These are phyloP conservation scores for Neurospora sp. DNA, from an alignment of 495 filamentous ascomycete genomes.

Conservation along the genomic window DNA sequence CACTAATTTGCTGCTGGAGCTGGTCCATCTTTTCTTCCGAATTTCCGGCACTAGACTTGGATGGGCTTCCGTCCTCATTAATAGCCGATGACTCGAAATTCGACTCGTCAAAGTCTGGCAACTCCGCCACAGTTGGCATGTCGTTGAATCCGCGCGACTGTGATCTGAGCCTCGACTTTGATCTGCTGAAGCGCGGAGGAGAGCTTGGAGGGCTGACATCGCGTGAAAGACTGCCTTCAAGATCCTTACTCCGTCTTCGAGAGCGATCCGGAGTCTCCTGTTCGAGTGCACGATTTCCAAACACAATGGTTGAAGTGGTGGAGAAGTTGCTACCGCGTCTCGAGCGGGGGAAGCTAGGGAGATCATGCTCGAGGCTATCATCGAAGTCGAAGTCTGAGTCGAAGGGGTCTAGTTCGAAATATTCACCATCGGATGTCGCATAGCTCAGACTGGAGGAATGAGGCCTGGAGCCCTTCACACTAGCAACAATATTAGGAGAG, in stretches of 20 bases:
- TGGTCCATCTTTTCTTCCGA: constrained; percentile 42
- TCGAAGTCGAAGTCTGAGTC: constrained; percentile 13
- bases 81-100: background rate
- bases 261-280: constrained; percentile 27
- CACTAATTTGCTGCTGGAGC: constrained; percentile 76
- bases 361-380: constrained; percentile 9
- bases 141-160: constrained; percentile 36
- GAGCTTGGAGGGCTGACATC: constrained; percentile 33
- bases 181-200: constrained; percentile 24
- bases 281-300: constrained; percentile 13
- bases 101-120: constrained; percentile 18
- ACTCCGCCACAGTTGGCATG: constrained; percentile 26
- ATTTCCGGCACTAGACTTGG: constrained; percentile 23
- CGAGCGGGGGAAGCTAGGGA: constrained; percentile 10
- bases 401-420: background rate
- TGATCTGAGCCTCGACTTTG: constrained; percentile 23
- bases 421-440: background rate
- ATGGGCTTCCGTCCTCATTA: constrained; percentile 26
- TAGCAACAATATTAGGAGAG: background rate
- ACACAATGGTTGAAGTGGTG: constrained; percentile 30
- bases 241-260: constrained; percentile 18
- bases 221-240: constrained; percentile 16
- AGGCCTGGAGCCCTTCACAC: background rate
- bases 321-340: constrained; percentile 28
- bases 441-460: background rate